A percentile compares a stretch with the other conserved stretches of the same genome.
These are phyloP conservation scores for Hymenoscyphus albidus DNA, from an alignment of 2,329 filamentous ascomycete genomes.

Conservation along the genomic window DNA sequence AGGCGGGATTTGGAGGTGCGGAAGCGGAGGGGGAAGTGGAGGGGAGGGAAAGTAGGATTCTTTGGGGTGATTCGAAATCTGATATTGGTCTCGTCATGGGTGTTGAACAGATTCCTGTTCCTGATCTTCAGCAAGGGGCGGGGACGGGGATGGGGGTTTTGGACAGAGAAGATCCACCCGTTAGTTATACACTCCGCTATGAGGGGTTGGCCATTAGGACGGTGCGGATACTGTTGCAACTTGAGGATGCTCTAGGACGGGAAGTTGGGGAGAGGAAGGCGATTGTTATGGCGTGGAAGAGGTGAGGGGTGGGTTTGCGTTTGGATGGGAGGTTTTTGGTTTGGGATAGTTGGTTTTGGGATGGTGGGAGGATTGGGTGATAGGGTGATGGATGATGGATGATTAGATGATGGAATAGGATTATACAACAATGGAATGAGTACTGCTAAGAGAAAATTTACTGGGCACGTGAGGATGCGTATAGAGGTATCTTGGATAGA, in stretches of 20 bases:
- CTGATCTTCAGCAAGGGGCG: constrained; percentile 43
- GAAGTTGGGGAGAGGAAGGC: constrained; percentile 36
- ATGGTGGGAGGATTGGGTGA: too few species aligned
- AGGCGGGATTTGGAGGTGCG: constrained; percentile 29
- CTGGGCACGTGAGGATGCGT: too few species aligned
- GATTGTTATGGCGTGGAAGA: too few species aligned
- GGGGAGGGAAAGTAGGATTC: constrained; percentile 43
- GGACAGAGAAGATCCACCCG: constrained; percentile 53
- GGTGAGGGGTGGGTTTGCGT: too few species aligned
- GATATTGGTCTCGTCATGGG: constrained; percentile 67
- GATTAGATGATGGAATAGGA: too few species aligned
- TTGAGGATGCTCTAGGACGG: constrained; percentile 62
- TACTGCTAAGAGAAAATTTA: too few species aligned
- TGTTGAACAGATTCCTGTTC: constrained; percentile 50
- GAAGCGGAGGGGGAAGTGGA: constrained; percentile 42
- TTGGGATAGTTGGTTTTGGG: too few species aligned
- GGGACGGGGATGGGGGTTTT: too few species aligned
- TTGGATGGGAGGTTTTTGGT: too few species aligned
- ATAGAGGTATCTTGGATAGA: too few species aligned
- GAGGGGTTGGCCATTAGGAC: constrained; percentile 67
- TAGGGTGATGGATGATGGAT: too few species aligned
- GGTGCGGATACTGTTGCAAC: constrained; percentile 56
- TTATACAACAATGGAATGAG: too few species aligned
- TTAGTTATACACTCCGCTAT: constrained; percentile 68
- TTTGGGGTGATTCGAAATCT: constrained; percentile 65